A percentile compares a stretch with the other conserved stretches of the same genome.
phyloP scores from a whole-genome alignment of 2,329 filamentous ascomycete genomes.

The Fusarium austroafricanum region DNA sequence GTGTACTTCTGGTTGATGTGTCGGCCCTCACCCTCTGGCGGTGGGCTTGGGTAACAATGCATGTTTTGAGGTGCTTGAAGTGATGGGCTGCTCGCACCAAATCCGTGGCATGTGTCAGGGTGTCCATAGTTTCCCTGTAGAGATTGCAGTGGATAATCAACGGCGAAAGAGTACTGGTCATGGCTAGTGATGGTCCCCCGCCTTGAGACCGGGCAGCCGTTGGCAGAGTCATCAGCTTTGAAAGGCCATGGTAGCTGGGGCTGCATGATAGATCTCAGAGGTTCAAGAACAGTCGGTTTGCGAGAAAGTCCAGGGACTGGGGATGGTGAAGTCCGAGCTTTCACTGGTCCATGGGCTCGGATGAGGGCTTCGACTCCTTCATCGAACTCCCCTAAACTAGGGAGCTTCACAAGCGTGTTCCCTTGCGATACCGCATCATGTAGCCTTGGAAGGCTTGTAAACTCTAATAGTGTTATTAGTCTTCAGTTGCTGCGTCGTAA shows the following conservation, averaged over 20 bases:
- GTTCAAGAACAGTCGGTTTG: conserved; percentile 42
- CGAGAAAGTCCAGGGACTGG: conserved; percentile 44
- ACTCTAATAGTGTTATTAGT: conserved; percentile 42
- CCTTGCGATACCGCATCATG: conserved; percentile 26
- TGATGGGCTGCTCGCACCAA: conserved; percentile 41
- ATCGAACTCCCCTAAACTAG: conserved; percentile 54
- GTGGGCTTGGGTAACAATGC: conserved; percentile 52
- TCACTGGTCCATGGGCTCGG: conserved; percentile 47
- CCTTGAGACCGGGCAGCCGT: conserved; percentile 23
- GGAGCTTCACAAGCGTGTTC: conserved; percentile 46
- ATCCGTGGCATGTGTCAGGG: conserved; percentile 40
- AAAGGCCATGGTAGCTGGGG: conserved; percentile 32
- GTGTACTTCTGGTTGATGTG: conserved; percentile 60
- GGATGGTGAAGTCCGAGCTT: conserved; percentile 46
- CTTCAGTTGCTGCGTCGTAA: conserved; percentile 28
- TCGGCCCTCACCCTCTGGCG: conserved; percentile 52
- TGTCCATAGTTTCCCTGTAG: conserved; percentile 35
- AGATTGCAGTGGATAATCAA: conserved; percentile 34
- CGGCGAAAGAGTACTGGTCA: conserved; percentile 33
- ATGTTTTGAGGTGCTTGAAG: conserved; percentile 37
- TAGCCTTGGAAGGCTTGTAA: conserved; percentile 43
- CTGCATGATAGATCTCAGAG: conserved; percentile 25
- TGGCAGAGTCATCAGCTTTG: conserved; percentile 18
- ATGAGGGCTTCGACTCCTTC: conserved; percentile 53
- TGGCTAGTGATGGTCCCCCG: conserved; percentile 29